These are phyloP conservation scores for Verticillium klebahnii DNA, from an alignment of 2,329 filamentous ascomycete species.

Conservation along the genomic window DNA sequence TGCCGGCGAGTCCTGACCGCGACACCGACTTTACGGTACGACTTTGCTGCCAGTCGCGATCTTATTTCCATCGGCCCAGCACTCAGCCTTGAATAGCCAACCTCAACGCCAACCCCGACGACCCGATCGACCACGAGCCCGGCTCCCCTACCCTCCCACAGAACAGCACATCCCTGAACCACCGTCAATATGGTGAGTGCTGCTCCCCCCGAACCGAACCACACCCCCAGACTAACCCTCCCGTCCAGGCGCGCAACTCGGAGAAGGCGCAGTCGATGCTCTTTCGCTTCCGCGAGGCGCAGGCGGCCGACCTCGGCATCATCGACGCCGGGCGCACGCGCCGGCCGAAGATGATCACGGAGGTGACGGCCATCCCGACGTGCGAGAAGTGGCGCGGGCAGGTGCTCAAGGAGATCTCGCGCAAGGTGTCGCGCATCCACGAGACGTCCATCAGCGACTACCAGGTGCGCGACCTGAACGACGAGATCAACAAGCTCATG, in stretches of 20 bases:
- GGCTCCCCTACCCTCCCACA: neutral
- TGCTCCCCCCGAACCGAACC: neutral
- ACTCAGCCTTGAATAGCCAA: neutral
- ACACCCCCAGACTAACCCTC: neutral
- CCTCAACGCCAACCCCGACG: neutral
- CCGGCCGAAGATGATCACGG: conserved; percentile 85
- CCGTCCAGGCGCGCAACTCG: conserved; percentile 80
- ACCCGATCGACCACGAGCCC: neutral
- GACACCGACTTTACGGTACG: neutral
- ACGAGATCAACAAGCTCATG: conserved; percentile 99
- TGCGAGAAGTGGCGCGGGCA: conserved; percentile 99
- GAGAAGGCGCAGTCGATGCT: conserved; percentile 99
- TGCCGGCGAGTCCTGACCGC: neutral
- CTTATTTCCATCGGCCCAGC: neutral
- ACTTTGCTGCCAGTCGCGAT: neutral
- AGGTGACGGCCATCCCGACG: conserved; percentile 74
- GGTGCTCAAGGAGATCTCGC: conserved; percentile 92
- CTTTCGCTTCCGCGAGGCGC: conserved; percentile 97
- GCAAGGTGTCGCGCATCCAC: conserved; percentile 95
- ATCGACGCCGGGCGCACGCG: conserved; percentile 88
- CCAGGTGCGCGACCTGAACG: conserved; percentile 96
- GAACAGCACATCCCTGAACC: neutral
- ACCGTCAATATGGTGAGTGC: neutral
- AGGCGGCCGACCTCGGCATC: conserved; percentile 93
- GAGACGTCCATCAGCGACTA: conserved; percentile 88